A percentile compares a stretch with the other conserved stretches of the same genome.
These are phyloP conservation scores for Arthrobotrys pseudoclavata DNA, from an alignment of 2,329 filamentous ascomycete genomes.

Conservation along the genomic window DNA sequence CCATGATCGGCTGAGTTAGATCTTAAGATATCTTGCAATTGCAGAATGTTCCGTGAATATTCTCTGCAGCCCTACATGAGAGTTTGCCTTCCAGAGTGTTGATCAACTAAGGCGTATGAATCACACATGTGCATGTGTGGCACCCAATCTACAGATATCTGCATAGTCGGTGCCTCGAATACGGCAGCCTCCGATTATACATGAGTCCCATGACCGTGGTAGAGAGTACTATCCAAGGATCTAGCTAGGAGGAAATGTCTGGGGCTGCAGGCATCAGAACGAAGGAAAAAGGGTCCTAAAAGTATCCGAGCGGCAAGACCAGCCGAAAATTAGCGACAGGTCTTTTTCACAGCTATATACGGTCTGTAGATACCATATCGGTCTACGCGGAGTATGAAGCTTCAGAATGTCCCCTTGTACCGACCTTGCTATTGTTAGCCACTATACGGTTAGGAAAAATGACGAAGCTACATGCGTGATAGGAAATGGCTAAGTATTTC, in stretches of 20 bases:
- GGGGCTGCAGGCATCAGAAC: slow-evolving; percentile 35
- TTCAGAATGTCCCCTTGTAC: slow-evolving; percentile 26
- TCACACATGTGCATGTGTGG: slow-evolving; percentile 52
- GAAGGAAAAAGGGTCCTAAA: slow-evolving; percentile 44
- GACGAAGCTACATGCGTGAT: slow-evolving; percentile 54
- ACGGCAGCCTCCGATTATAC: slow-evolving; percentile 20
- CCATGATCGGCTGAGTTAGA: slow-evolving; percentile 39
- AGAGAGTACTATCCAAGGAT: slow-evolving; percentile 29
- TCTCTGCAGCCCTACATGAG: slow-evolving; percentile 27
- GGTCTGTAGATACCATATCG: slow-evolving; percentile 25
- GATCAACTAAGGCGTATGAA: slow-evolving; percentile 47
- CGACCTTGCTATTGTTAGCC: slow-evolving; percentile 51
- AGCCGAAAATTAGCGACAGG: slow-evolving; percentile 35
- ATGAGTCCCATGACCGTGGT: slow-evolving; percentile 44
- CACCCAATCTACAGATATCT: slow-evolving; percentile 28
- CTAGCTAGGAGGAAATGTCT: slow-evolving; percentile 24
- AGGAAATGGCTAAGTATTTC: slow-evolving; percentile 56
- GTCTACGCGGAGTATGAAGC: slow-evolving; percentile 51
- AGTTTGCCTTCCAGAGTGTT: slow-evolving; percentile 26
- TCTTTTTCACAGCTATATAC: slow-evolving; percentile 14
- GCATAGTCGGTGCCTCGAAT: slow-evolving; percentile 37
- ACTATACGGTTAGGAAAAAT: slow-evolving; percentile 10
- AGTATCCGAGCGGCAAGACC: slow-evolving; percentile 43
- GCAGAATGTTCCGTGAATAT: slow-evolving; percentile 43
- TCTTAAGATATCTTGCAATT: slow-evolving; percentile 18